These are phyloP conservation scores for Carex littledalei DNA, from an alignment of 176 grass and related monocot species.

Conservation along the genomic window DNA sequence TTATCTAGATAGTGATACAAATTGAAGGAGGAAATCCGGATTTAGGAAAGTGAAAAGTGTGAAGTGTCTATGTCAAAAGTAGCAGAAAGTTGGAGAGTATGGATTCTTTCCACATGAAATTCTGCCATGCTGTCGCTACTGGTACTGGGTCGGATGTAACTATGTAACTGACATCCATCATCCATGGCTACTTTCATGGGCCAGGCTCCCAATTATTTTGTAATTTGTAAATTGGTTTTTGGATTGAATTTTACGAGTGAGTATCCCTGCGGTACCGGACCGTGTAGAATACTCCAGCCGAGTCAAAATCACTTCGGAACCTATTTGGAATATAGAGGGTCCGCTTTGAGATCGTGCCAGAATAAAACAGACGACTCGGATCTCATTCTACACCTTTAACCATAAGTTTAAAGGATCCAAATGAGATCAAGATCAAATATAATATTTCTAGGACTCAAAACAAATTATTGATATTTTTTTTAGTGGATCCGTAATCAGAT, in stretches of 20 bases:
- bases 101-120: neutral
- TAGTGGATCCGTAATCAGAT: neutral
- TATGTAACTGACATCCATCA: neutral
- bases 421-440: neutral
- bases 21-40: neutral
- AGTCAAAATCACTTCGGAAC: too few relatives aligned
- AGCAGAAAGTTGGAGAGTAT: neutral
- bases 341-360: too few relatives aligned
- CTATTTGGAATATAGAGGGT: too few relatives aligned
- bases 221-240: neutral
- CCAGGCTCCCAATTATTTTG: neutral
- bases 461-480: neutral
- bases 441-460: neutral
- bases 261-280: too few relatives aligned
- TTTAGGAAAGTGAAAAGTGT: slow-evolving; percentile 10
- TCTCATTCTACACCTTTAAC: neutral
- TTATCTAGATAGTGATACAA: neutral
- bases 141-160: neutral
- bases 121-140: neutral
- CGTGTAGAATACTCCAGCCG: too few relatives aligned
- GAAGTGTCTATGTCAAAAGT: slow-evolving; percentile 1
- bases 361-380: too few relatives aligned
- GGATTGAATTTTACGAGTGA: too few relatives aligned
- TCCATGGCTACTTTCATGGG: neutral
- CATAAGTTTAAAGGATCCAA: neutral